phyloP scores from a whole-genome alignment of 1,284 basidiomycete genomes.

The Apiotrichum veenhuisii region DNA sequence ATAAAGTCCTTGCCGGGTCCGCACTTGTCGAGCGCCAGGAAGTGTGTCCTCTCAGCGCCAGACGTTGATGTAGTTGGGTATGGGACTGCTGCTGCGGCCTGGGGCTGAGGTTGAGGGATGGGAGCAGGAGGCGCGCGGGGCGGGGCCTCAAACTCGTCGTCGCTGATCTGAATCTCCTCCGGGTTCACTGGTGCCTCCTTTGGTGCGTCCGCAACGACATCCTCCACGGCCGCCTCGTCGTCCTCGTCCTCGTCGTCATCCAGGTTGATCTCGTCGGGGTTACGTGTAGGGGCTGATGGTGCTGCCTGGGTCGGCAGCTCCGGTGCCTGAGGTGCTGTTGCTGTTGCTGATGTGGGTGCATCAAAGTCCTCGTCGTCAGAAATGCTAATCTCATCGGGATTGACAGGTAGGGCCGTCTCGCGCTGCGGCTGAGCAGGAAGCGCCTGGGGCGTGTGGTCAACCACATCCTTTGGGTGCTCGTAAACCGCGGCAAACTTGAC shows the following conservation, averaged over 20 bases:
- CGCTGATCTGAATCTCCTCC: constrained; percentile 24
- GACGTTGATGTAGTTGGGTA: neutral
- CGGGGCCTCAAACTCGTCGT: constrained; percentile 23
- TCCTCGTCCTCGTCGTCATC: constrained; percentile 61
- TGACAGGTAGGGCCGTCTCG: constrained; percentile 31
- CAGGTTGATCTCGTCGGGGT: constrained; percentile 66
- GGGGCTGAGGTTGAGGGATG: neutral
- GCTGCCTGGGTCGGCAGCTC: neutral
- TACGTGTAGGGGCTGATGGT: constrained; percentile 47
- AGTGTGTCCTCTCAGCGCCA: constrained; percentile 44
- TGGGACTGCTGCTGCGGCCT: neutral
- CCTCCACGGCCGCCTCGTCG: constrained; percentile 38
- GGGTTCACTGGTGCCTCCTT: constrained; percentile 16
- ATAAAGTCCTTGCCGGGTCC: constrained; percentile 75
- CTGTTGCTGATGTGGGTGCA: neutral
- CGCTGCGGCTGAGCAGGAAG: neutral
- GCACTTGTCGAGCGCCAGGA: constrained; percentile 92
- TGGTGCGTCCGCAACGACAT: constrained; percentile 1
- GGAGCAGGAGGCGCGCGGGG: neutral
- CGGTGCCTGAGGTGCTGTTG: neutral
- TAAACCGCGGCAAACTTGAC: constrained; percentile 69
- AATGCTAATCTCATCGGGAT: constrained; percentile 68
- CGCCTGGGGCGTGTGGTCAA: neutral
- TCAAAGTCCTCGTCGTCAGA: constrained; percentile 58
- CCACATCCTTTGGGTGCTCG: constrained; percentile 61